A percentile compares a stretch with the other conserved stretches of the same genome.
phyloP scores from a whole-genome alignment of 192 early-diverging fungal species.

The Chytriomyces sp. region DNA sequence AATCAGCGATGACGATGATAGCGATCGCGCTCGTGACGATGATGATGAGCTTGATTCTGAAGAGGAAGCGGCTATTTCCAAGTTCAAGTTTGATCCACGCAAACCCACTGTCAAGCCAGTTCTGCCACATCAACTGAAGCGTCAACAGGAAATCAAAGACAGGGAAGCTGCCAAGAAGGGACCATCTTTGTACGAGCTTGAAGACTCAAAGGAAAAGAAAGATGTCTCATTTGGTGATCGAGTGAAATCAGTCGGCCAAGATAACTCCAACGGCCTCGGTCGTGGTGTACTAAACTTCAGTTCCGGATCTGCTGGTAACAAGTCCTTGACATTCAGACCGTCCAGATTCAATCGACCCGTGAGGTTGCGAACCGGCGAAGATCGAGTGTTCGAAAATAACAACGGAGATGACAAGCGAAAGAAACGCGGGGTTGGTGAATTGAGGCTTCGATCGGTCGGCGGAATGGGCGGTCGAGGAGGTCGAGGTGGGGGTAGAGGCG shows the following conservation, averaged over 20 bases:
- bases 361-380: constrained; percentile 22
- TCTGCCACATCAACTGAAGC: constrained; percentile 26
- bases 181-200: constrained; percentile 47
- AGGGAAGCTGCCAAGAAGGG: constrained; percentile 23
- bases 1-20: constrained; percentile 29
- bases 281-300: constrained; percentile 17
- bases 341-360: constrained; percentile 2
- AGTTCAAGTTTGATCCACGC: constrained; percentile 29
- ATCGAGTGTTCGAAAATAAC: background rate
- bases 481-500: constrained; percentile 25
- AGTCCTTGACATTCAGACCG: constrained; percentile 51
- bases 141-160: constrained; percentile 1
- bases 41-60: constrained; percentile 31
- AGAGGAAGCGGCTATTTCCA: constrained; percentile 11
- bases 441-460: constrained; percentile 27
- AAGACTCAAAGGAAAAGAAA: constrained; percentile 17
- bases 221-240: constrained; percentile 41
- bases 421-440: constrained; percentile 30
- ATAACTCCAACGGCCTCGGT: background rate
- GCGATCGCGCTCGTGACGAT: constrained; percentile 27
- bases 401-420: constrained; percentile 24
- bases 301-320: constrained; percentile 32
- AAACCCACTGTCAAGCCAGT: constrained; percentile 47
- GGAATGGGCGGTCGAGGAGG: constrained; percentile 20
- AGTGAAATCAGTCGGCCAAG: constrained; percentile 14